phyloP scores from a whole-genome alignment of 257 asterid genomes.

The Solanum medicagineum region DNA sequence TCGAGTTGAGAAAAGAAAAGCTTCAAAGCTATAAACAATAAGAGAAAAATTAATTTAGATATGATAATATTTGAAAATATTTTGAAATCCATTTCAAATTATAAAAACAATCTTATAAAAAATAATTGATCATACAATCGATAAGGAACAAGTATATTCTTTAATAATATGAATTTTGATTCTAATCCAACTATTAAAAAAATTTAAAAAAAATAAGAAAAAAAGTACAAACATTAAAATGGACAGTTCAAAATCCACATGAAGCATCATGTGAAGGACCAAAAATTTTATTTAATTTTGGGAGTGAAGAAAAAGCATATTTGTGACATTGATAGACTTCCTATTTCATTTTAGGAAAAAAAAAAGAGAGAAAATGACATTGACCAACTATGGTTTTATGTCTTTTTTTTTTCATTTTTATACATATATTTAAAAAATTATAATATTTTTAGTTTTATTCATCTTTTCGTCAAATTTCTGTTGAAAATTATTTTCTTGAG shows the following conservation, averaged over 20 bases:
- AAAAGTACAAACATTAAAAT: background rate
- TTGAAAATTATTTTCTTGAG: too few relatives aligned
- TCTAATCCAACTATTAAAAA: background rate
- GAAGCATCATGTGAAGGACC: background rate
- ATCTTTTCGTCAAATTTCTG: too few relatives aligned
- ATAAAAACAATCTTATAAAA: background rate
- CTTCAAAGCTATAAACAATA: too few relatives aligned
- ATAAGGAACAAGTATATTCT: background rate
- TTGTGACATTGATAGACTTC: background rate
- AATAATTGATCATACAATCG: too few relatives aligned
- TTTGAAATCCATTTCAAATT: background rate
- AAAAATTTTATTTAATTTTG: background rate
- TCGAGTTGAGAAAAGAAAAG: background rate
- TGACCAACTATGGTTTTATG: background rate
- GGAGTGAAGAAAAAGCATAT: background rate
- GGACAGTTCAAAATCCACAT: background rate
- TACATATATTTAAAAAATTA: too few relatives aligned
- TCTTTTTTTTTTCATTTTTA: too few relatives aligned
- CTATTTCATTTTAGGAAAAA: background rate
- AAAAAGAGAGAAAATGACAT: background rate
- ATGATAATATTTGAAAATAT: background rate
- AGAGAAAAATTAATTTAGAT: background rate
- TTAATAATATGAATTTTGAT: background rate
- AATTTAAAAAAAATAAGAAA: too few relatives aligned
- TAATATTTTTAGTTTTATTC: too few relatives aligned